These are phyloP conservation scores for Botrytis squamosa DNA, from an alignment of 2,329 filamentous ascomycete genomes.

Conservation along the genomic window DNA sequence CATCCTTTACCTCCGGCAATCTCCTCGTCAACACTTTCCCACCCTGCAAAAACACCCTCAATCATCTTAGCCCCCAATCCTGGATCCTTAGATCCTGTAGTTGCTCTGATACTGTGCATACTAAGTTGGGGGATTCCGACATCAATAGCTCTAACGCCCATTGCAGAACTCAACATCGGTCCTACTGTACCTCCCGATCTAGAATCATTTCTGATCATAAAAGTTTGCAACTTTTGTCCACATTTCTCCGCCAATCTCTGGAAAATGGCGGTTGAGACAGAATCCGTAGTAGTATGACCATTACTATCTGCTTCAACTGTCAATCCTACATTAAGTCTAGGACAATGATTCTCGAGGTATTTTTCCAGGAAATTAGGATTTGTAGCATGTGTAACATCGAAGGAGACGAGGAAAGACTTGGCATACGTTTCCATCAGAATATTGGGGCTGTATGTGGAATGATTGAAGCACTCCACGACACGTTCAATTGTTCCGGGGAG, in stretches of 20 bases:
- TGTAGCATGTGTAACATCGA: conserved; percentile 90
- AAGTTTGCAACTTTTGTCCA: conserved; percentile 73
- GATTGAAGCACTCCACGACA: conserved; percentile 66
- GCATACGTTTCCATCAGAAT: conserved; percentile 81
- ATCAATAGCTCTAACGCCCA: conserved; percentile 82
- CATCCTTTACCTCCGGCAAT: conserved; percentile 48
- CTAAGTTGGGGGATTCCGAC: conserved; percentile 87
- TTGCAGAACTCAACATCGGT: conserved; percentile 76
- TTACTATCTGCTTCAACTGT: conserved; percentile 80
- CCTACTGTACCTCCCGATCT: conserved; percentile 93
- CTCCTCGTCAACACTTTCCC: conserved; percentile 79
- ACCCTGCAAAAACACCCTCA: conserved; percentile 83
- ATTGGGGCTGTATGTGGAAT: conserved; percentile 49
- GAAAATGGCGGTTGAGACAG: conserved; percentile 78
- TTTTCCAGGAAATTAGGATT: conserved; percentile 88
- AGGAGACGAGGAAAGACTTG: conserved; percentile 86
- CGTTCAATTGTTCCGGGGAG: conserved; percentile 78
- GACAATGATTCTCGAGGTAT: conserved; percentile 84
- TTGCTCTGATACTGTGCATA: conserved; percentile 92
- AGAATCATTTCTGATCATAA: conserved; percentile 93
- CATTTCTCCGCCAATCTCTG: conserved; percentile 73
- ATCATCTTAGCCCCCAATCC: conserved; percentile 86
- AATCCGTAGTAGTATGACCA: conserved; percentile 94
- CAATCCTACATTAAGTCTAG: conserved; percentile 84
- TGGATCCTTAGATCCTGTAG: conserved; percentile 80